Conservation (phyloP, 2,329 filamentous ascomycete species). For the Ophiostoma perfectum region DNA sequence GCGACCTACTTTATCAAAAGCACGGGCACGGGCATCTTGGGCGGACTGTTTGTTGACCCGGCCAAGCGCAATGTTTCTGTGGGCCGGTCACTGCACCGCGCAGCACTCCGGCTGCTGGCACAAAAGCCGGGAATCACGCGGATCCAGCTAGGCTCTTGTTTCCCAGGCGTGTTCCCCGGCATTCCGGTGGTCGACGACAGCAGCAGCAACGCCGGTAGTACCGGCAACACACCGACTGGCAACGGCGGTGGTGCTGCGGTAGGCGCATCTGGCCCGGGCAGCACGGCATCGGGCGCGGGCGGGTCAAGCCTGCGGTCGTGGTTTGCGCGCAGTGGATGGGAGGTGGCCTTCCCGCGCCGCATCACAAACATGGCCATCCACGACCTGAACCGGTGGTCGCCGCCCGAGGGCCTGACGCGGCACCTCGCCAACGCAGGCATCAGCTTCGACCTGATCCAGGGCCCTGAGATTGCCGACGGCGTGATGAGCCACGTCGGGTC, state of each 20-base stretch:
- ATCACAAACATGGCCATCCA: constrained; percentile 65
- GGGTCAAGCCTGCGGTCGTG: constrained; percentile 54
- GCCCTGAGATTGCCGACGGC: constrained; percentile 66
- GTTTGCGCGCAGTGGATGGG: constrained; percentile 87
- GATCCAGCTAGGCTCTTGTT: constrained; percentile 72
- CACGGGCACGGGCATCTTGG: constrained; percentile 69
- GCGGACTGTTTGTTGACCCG: constrained; percentile 85
- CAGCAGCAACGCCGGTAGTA: constrained; percentile 20
- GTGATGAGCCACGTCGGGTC: constrained; percentile 70
- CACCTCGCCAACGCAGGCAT: constrained; percentile 67
- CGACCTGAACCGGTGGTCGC: constrained; percentile 66
- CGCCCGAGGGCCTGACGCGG: constrained; percentile 70
- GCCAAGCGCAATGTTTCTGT: constrained; percentile 81
- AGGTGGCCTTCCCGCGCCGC: constrained; percentile 55
- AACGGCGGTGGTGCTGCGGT: not conserved
- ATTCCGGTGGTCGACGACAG: constrained; percentile 58
- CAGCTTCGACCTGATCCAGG: constrained; percentile 78
- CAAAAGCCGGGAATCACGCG: constrained; percentile 69
- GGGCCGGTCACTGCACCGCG: constrained; percentile 79
- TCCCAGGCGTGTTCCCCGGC: constrained; percentile 82
- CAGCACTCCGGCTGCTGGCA: constrained; percentile 68
- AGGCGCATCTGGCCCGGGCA: not conserved
- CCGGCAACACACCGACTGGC: constrained; percentile 18
- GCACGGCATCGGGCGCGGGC: not conserved
- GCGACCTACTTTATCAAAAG: constrained; percentile 74